Evolutionary conservation across 2,329 filamentous ascomycete species (phyloP).

Genomic region (Metarhizium brunneum): DNA sequence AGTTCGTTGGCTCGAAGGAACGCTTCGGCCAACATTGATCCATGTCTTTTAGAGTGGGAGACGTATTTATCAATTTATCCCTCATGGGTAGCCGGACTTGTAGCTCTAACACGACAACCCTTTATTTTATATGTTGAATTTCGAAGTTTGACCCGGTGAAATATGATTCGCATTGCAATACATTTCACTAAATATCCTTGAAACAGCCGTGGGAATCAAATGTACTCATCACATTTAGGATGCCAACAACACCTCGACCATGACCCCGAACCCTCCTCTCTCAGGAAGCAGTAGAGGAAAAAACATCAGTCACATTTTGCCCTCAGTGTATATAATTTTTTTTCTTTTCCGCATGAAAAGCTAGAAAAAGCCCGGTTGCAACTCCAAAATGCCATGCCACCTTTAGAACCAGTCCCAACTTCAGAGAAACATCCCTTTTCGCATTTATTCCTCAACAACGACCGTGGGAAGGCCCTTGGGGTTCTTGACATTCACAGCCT

Average conservation of each 20-base stretch:
- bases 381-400: conserved; percentile 37
- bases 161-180: background rate
- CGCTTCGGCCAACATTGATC: background rate
- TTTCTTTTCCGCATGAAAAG: conserved; percentile 30
- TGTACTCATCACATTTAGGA: conserved; percentile 7
- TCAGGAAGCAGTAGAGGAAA: conserved; percentile 2
- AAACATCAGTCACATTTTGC: conserved; percentile 25
- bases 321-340: conserved; percentile 10
- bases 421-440: conserved; percentile 20
- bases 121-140: background rate
- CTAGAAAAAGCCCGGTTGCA: conserved; percentile 34
- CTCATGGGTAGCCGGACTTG: background rate
- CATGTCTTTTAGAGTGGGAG: background rate
- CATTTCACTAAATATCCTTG: background rate
- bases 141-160: background rate
- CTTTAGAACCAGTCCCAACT: conserved; percentile 31
- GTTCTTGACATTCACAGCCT: conserved; percentile 99
- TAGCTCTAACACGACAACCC: background rate
- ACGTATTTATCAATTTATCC: background rate
- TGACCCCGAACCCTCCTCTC: background rate
- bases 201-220: background rate
- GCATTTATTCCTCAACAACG: conserved; percentile 65
- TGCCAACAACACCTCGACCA: background rate
- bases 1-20: background rate
- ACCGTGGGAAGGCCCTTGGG: conserved; percentile 94